Evolutionary conservation across 75 land plant species (phyloP), one percentile per base, ranked within the genome.

Genomic region (Pinus albicaulis): DNA sequence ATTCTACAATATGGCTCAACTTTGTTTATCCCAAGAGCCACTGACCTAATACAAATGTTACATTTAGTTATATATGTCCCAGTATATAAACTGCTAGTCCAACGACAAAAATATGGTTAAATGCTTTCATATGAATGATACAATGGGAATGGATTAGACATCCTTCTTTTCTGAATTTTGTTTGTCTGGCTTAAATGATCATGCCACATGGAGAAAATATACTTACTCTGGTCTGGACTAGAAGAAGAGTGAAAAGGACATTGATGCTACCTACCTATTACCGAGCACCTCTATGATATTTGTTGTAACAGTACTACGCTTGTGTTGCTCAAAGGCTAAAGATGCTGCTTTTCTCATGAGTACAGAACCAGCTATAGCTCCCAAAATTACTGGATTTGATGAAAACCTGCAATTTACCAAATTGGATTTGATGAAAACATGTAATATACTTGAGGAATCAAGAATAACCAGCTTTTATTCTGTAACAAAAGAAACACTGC

Each of bases 221-320:
- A 61, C n/a, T 11, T 41, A 11, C 20, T 41, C 48, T n/a, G 11
- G 23, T 22, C 8, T n/a, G 48, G 13, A 68, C 38, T 36, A 38
- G n/a, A 68, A 20, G 31, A 38, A 34, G 20, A 44, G 53, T 28
- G 71, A 11, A 68, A 68, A 38, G 4, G 38, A n/a, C 23, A 8
- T 2, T 11, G 31, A n/a, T 3, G 17, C 55, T 31, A 56, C 58
- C 25, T 52, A 93, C 98, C 98, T 95, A 72, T 76, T 80, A 28
- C 98, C 96, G 62, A 96, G 83, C 71, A 56, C 79, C 63, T 92
- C 95, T 22, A 96, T 94, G 69, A 96, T 92, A 80, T 96, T 92
- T 36, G 73, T 79, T 16, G 99, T 94, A 10, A 96, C 86, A 56
- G 95, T 94, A 55, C 98, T 85, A 31, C 99, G 83, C 81, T 87